phyloP scores from a whole-genome alignment of 164 flowering plant genomes.

The Sedum album region DNA sequence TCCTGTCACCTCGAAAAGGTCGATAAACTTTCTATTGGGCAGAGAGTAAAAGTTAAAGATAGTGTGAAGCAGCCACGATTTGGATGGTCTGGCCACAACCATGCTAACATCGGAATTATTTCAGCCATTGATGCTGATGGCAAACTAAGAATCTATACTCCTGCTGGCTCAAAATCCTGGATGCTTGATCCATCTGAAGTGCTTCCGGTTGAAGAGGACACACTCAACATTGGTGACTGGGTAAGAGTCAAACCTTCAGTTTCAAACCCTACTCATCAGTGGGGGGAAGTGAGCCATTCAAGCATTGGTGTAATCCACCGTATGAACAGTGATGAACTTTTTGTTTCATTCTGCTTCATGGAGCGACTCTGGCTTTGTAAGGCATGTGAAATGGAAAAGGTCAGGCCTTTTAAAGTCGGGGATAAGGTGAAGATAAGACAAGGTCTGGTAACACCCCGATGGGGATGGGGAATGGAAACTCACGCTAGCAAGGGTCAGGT shows the following conservation, averaged over 20 bases:
- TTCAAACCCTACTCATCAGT: constrained; percentile 65
- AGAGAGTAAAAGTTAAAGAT: constrained; percentile 54
- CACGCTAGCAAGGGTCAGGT: constrained; percentile 80
- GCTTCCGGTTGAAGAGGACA: constrained; percentile 66
- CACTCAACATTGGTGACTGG: constrained; percentile 72
- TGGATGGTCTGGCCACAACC: constrained; percentile 93
- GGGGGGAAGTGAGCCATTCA: constrained; percentile 82
- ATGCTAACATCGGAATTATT: constrained; percentile 63
- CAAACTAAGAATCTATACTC: constrained; percentile 78
- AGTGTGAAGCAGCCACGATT: constrained; percentile 83
- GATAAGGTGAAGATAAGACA: constrained; percentile 78
- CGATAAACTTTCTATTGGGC: constrained; percentile 48
- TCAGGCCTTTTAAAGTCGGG: constrained; percentile 66
- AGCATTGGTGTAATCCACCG: constrained; percentile 92
- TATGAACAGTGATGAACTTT: constrained; percentile 65
- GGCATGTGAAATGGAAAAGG: constrained; percentile 61
- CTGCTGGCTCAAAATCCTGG: constrained; percentile 83
- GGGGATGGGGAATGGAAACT: constrained; percentile 99
- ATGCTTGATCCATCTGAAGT: constrained; percentile 92
- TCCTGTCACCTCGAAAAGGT: constrained; percentile 47
- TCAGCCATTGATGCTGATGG: constrained; percentile 89
- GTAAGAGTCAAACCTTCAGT: constrained; percentile 60
- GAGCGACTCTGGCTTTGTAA: constrained; percentile 91
- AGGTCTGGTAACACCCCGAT: constrained; percentile 73
- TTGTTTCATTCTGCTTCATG: constrained; percentile 89